Evolutionary conservation across 352 stramenopile species (phyloP), one percentile per base, ranked within the genome.

Genomic region (Achlya hypogyna): DNA sequence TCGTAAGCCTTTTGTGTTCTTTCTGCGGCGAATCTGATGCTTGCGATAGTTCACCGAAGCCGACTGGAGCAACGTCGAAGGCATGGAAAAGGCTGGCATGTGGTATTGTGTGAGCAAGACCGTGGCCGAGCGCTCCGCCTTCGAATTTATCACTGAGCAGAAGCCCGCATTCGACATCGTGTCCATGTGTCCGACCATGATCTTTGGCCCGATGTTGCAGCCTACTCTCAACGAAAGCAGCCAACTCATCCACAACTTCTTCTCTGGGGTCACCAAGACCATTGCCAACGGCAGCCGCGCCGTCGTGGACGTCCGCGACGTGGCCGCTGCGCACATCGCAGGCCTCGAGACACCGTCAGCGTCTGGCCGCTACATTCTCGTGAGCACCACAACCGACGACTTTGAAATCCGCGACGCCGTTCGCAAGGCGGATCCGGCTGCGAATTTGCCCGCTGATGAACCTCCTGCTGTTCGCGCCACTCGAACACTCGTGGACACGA

Each of bases 361-460:
- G 5, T 28, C 14, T 56, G 62, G 62, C 14, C 43, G 62, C 43
- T 69, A 69, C n/a, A 45, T 69, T 18, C 10, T 64, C 1, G 29
- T 64, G 25, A 91, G 89, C 58, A 77, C 72, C 40, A 89, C 65
- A 2, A 74, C 93, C 6, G 91, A 81, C 79, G 88, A 93, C 79
- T 89, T 90, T 62, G 86, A 95, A 23, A 83, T 95, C 47, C 82
- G 91, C 6, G 84, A 93, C 23, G 49, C 64, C 12, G 53, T 65
- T 14, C 10, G 16, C 49, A 32, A 66, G 23, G 42, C 25, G 18
- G 22, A n/a, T 16, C 42, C 32, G 25, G 32, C 18, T 5, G 51
- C 56, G 9, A 56, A 10, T 9, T 10, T 56, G 31, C 18, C 38
- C 18, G 22, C 23, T 1, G 14, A 18, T 16, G 32, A 25, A 10